A percentile compares a stretch with the other conserved stretches of the same genome.
Evolutionary conservation across 106 monocot genomes (phyloP).

Genomic region (Ottelia alismoides): DNA sequence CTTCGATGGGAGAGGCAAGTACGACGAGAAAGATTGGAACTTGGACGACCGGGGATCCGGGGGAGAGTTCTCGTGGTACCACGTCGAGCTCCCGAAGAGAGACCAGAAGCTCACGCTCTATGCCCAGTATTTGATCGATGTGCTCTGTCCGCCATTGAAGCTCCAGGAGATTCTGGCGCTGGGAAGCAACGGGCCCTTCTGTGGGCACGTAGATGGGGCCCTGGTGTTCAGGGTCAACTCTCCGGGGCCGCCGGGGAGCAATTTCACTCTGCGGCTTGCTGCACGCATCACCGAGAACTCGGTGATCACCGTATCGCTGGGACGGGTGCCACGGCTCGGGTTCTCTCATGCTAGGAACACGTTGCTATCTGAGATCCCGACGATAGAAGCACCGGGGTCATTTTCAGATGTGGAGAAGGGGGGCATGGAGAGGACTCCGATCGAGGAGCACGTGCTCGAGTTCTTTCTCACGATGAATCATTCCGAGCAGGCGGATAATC

Average conservation of each 20-base stretch:
- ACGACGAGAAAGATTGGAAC: constrained; percentile 33
- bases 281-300: constrained; percentile 66
- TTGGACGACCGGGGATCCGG: constrained; percentile 15
- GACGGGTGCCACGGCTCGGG: constrained; percentile 70
- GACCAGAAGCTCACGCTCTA: constrained; percentile 44
- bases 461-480: constrained; percentile 43
- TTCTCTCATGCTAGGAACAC: constrained; percentile 45
- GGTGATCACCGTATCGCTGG: constrained; percentile 68
- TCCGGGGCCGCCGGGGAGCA: constrained; percentile 52
- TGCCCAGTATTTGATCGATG: constrained; percentile 67
- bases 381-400: background rate
- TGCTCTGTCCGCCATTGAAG: constrained; percentile 81
- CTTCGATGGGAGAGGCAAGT: constrained; percentile 43
- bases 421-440: constrained; percentile 6
- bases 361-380: constrained; percentile 50
- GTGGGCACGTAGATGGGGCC: constrained; percentile 55
- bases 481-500: constrained; percentile 40
- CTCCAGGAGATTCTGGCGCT: constrained; percentile 90
- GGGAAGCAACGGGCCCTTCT: constrained; percentile 75
- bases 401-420: background rate
- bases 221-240: constrained; percentile 82
- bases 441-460: constrained; percentile 29
- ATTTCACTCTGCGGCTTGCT: constrained; percentile 62
- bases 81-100: constrained; percentile 81
- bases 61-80: constrained; percentile 61